Base-by-base conservation (phyloP, 2,329 filamentous ascomycete genomes). In the Apiospora pterosperma region DNA sequence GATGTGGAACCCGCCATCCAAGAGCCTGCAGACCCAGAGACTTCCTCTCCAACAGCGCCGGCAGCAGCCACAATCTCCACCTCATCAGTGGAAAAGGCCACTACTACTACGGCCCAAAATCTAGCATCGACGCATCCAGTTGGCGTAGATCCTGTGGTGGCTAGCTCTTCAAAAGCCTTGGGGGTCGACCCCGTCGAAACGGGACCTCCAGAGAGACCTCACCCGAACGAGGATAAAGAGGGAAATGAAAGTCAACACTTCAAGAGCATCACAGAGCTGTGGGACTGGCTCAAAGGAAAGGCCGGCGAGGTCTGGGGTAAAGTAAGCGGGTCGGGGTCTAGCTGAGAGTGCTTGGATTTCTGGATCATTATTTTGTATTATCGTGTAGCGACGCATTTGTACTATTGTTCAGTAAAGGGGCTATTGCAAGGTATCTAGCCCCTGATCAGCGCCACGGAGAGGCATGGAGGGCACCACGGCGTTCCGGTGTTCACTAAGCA, bases 21-120 rank as follows among this genome's bases (percentile, higher is more conserved):
- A 23, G 81, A 80, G n/a, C 86, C 84, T 0, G 75, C 76, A 1
- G 88, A 91, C 68, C 86, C 88, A 0, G 79, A 77, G 14, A 72
- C 73, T 3, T 71, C 72, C 67, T 10, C 39, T 7, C 7, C 19
- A 6, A 28, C 25, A 16, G 38, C 39, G 1, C 28, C 60, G 12
- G 31, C 39, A 16, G n/a, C 36, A 8, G 48, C 36, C 12, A 4
- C 14, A 38, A 5, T 23, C 6, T 41, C 60, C 23, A 5, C n/a
- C 19, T 42, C 25, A 6, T 48, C 60, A 1, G 19, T 23, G 7
- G 28, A 34, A 34, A 31, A 55, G 21, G 42, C 12, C 25, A 16
- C 39, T 21, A 62, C 25, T 21, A 34, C 60, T 48, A 36, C 60
- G 2, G 41, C 39, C 25, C 39, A 28, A 16, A 62, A 16, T 28